These are phyloP conservation scores for Zoysia pacifica DNA, from an alignment of 176 grass and related monocot genomes.

Conservation along the genomic window DNA sequence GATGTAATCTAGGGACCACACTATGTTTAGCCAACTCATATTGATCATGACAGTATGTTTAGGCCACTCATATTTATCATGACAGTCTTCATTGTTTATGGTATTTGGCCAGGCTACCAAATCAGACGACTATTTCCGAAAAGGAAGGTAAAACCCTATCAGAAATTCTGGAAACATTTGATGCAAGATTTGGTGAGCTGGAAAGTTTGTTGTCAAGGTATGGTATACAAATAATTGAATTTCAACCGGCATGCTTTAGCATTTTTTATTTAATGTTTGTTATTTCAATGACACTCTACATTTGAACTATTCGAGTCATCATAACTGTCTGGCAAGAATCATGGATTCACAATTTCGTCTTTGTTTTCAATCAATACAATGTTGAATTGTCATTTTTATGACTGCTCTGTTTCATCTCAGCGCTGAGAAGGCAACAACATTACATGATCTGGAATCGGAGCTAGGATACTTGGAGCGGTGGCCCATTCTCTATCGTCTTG, in stretches of 20 bases:
- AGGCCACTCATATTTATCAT: constrained; percentile 5
- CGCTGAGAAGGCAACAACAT: constrained; percentile 16
- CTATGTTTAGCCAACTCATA: background rate
- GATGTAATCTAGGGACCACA: background rate
- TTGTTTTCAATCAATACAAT: background rate
- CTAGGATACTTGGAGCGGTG: constrained; percentile 30
- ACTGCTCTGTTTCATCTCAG: constrained; percentile 32
- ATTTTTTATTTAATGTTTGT: background rate
- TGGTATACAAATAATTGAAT: background rate
- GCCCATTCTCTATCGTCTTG: constrained; percentile 38
- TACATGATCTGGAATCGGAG: constrained; percentile 27
- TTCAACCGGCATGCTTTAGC: background rate
- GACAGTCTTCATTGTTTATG: constrained; percentile 20
- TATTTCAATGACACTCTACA: background rate
- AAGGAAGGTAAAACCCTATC: constrained; percentile 35
- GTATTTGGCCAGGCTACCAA: constrained; percentile 38
- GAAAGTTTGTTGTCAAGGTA: constrained; percentile 48
- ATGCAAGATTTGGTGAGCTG: constrained; percentile 24
- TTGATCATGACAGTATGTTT: constrained; percentile 9
- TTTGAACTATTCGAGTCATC: background rate
- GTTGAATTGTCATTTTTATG: background rate
- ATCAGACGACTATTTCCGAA: constrained; percentile 32
- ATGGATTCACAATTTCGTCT: background rate
- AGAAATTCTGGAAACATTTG: constrained; percentile 44
- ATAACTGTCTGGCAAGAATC: constrained; percentile 8